Evolutionary conservation across 768 basidiomycete species (phyloP).

Genomic region (Suillus paluster): DNA sequence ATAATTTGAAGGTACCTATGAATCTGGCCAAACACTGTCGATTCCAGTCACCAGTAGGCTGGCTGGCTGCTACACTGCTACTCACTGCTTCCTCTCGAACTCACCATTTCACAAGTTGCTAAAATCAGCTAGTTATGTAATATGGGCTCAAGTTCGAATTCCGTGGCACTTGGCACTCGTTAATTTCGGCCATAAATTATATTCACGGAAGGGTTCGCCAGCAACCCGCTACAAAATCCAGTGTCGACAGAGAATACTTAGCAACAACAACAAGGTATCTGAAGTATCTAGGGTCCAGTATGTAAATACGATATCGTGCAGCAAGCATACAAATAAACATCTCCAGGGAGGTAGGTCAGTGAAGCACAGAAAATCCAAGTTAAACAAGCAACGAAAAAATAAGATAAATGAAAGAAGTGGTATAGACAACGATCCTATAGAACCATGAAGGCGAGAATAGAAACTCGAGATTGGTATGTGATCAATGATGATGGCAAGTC

Average conservation of each 20-base stretch:
- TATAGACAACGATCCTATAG: conserved; percentile 17
- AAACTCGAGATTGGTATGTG: neutral
- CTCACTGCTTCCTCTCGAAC: too few relatives aligned
- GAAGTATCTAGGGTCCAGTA: neutral
- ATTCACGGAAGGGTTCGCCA: conserved; percentile 14
- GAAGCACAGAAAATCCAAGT: neutral
- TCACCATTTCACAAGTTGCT: too few relatives aligned
- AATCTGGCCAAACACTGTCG: neutral
- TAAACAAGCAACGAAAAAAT: neutral
- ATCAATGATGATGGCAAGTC: conserved; percentile 1
- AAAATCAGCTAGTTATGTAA: too few relatives aligned
- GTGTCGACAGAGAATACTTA: conserved; percentile 3
- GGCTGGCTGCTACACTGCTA: too few relatives aligned
- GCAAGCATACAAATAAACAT: neutral
- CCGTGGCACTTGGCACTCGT: too few relatives aligned
- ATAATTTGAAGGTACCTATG: neutral
- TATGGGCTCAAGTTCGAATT: too few relatives aligned
- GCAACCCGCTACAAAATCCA: conserved; percentile 14
- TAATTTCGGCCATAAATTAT: too few relatives aligned
- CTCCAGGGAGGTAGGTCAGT: neutral
- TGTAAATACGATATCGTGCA: neutral
- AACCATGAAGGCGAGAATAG: neutral
- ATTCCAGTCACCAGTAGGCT: neutral
- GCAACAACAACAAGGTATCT: neutral
- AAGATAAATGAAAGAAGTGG: conserved; percentile 11